Evolutionary conservation across 148 eudicot species (phyloP), one percentile per base, ranked within the genome.

Genomic region (Selenicereus undatus): DNA sequence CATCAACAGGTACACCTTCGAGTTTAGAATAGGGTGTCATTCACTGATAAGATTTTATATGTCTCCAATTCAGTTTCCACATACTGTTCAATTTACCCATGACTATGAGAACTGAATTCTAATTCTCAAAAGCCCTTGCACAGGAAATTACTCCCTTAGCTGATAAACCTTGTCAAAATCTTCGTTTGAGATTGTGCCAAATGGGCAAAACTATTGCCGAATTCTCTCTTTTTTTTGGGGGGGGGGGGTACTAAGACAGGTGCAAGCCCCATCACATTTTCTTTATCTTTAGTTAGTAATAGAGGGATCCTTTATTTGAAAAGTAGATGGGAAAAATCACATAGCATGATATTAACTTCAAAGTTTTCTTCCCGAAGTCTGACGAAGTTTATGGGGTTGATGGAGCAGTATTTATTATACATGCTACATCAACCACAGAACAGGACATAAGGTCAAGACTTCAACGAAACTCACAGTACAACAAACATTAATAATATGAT

Each of bases 401-500:
- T 62, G 68, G 29, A 62, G 27, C 21, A n/a, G 21, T 22, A 43
- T 35, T 20, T 21, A 18, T 29, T 72, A 36, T 42, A 42, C 39
- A 1, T 72, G 50, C 51, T 72, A 72, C 20, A 72, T 72, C 75
- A 78, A 21, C 52, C 64, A 77, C 68, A 32, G 11, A n/a, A 22
- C 20, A 78, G 36, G 26, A 11, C n/a, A 71, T 21, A 11, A 51
- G 26, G 56, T 48, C 74, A 45, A 16, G 27, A 20, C 39, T 72
- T 48, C 65, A 68, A 10, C 21, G 14, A 30, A 29, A 79, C 7
- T 22, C 43, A 52, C 35, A 7, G 66, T 45, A 22, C 29, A 29
- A 2, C 62, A 71, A 27, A 48, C 14, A 11, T 78, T 5, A 42
- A 62, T 13, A 27, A 14, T 17, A 43, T 51, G 36, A 26, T 45